Conservation (phyloP, 73 alveolate species). For the Stentor coeruleus region DNA sequence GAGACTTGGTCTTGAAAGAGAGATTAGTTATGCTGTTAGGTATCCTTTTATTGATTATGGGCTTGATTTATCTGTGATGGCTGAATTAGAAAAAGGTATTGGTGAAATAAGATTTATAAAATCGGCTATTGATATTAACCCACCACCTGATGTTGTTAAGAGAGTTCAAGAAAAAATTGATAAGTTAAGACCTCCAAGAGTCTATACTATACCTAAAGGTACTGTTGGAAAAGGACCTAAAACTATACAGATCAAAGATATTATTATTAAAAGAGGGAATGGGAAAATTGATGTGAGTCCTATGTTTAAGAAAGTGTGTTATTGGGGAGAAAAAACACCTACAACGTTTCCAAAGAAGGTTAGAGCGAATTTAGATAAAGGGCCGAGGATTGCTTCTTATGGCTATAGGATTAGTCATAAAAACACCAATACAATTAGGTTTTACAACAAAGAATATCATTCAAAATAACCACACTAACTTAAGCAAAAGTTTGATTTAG, state of each 20-base stretch:
- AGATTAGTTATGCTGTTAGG: slow-evolving; percentile 34
- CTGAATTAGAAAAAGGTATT: slow-evolving; percentile 35
- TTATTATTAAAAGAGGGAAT: slow-evolving; percentile 42
- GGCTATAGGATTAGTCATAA: slow-evolving; percentile 12
- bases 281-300: slow-evolving; percentile 38
- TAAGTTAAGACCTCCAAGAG: neutral
- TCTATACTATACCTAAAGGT: slow-evolving; percentile 24
- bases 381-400: slow-evolving; percentile 27
- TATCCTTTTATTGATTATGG: slow-evolving; percentile 68
- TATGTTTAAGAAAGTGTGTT: slow-evolving; percentile 20
- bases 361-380: neutral
- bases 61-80: slow-evolving; percentile 49
- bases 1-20: slow-evolving; percentile 53
- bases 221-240: slow-evolving; percentile 42
- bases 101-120: neutral
- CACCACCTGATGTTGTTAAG: slow-evolving; percentile 26
- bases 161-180: slow-evolving; percentile 29
- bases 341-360: slow-evolving; percentile 12
- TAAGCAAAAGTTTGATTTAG: too few relatives aligned
- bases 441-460: neutral
- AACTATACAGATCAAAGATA: slow-evolving; percentile 43
- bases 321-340: neutral
- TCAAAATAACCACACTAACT: neutral
- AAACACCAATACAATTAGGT: neutral
- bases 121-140: slow-evolving; percentile 35